A percentile compares a stretch with the other conserved stretches of the same genome.
Evolutionary conservation across 2,329 filamentous ascomycete species (phyloP).

Genomic region (Dactylella cylindrospora): DNA sequence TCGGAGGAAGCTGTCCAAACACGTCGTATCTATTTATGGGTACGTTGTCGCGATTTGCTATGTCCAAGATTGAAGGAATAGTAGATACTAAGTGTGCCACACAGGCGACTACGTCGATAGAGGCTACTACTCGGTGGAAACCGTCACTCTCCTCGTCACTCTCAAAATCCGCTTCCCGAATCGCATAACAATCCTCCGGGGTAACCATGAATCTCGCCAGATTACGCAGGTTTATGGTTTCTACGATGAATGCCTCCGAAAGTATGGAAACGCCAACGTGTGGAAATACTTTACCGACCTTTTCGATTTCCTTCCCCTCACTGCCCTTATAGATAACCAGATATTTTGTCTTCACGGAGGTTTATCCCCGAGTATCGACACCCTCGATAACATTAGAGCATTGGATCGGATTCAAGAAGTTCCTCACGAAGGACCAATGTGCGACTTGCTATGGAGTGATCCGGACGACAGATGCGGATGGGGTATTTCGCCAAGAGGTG

Average conservation of each 20-base stretch:
- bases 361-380: slow-evolving; percentile 92
- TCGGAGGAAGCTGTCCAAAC: slow-evolving; percentile 94
- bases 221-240: slow-evolving; percentile 99
- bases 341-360: slow-evolving; percentile 99
- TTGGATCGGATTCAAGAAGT: slow-evolving; percentile 98
- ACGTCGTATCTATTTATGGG: slow-evolving; percentile 99
- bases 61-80: no score
- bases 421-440: slow-evolving; percentile 97
- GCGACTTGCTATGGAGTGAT: slow-evolving; percentile 96
- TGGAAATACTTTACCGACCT: slow-evolving; percentile 99
- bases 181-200: slow-evolving; percentile 96
- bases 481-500: slow-evolving; percentile 92
- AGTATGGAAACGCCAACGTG: slow-evolving; percentile 98
- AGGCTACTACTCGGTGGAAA: slow-evolving; percentile 98
- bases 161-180: slow-evolving; percentile 98
- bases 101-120: slow-evolving; percentile 95
- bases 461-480: slow-evolving; percentile 95
- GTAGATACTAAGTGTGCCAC: slow-evolving; percentile 4
- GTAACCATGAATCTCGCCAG: slow-evolving; percentile 98
- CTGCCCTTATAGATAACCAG: slow-evolving; percentile 96
- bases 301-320: slow-evolving; percentile 96
- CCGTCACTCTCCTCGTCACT: slow-evolving; percentile 90
- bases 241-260: slow-evolving; percentile 97
- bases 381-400: slow-evolving; percentile 89
- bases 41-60: slow-evolving; percentile 55